These are phyloP conservation scores for Cyclotella baltica DNA, from an alignment of 108 stramenopile genomes.

Conservation along the genomic window DNA sequence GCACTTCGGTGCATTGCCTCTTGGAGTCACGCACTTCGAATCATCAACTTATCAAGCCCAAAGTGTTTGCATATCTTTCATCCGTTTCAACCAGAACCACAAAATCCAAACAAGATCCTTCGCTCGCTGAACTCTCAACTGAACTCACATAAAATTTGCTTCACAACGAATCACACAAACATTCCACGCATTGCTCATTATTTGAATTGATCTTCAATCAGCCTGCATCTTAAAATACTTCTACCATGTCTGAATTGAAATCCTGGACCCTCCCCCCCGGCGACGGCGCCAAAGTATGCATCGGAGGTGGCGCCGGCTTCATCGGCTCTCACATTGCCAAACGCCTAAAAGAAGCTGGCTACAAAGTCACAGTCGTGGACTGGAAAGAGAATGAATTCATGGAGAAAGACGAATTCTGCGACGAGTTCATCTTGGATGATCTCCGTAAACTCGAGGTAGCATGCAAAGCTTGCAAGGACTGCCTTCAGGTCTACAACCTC, in stretches of 20 bases:
- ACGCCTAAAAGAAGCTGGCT: conserved; percentile 92
- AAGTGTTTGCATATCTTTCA: too few relatives aligned
- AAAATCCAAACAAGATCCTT: too few relatives aligned
- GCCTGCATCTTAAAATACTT: background rate
- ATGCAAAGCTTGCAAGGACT: conserved; percentile 93
- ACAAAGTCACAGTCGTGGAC: conserved; percentile 93
- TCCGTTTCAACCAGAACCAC: too few relatives aligned
- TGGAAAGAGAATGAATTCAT: conserved; percentile 99
- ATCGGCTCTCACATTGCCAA: conserved; percentile 98
- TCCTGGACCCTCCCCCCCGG: conserved; percentile 83
- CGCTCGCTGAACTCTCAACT: too few relatives aligned
- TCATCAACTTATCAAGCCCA: too few relatives aligned
- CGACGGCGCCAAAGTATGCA: conserved; percentile 85
- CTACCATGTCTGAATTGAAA: conserved; percentile 56
- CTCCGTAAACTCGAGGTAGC: conserved; percentile 95
- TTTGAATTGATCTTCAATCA: too few relatives aligned
- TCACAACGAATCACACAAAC: too few relatives aligned
- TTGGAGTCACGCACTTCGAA: too few relatives aligned
- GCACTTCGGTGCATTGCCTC: too few relatives aligned
- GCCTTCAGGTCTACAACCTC: conserved; percentile 97
- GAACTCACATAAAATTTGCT: too few relatives aligned
- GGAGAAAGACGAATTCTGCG: conserved; percentile 95
- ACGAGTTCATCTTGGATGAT: conserved; percentile 95
- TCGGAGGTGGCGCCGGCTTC: conserved; percentile 98
- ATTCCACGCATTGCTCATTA: too few relatives aligned